A percentile compares a stretch with the other conserved stretches of the same genome.
These are phyloP conservation scores for Russula dissimulans DNA, from an alignment of 768 basidiomycete genomes.

Conservation along the genomic window DNA sequence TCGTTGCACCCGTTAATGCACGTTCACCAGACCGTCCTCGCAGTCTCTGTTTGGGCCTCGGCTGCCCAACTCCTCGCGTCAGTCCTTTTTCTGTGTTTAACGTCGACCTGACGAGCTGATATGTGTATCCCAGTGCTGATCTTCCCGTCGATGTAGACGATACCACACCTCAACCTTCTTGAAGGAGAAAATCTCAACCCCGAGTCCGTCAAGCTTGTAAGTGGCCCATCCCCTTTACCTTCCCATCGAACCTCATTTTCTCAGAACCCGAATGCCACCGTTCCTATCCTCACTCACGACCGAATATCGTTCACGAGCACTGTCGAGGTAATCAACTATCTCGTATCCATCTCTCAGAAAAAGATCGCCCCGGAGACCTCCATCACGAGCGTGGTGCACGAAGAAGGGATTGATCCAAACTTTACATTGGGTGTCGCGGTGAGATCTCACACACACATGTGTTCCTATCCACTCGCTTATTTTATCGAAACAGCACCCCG, in stretches of 20 bases:
- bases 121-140: neutral
- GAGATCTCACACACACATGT: slow-evolving; percentile 14
- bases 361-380: slow-evolving; percentile 29
- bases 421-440: slow-evolving; percentile 37
- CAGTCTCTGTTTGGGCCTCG: neutral
- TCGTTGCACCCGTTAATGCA: too few species aligned
- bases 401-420: slow-evolving; percentile 43
- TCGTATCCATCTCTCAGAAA: slow-evolving; percentile 33
- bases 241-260: neutral
- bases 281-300: slow-evolving; percentile 8
- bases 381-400: slow-evolving; percentile 35
- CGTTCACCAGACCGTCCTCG: slow-evolving; percentile 1
- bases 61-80: neutral
- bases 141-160: slow-evolving; percentile 4
- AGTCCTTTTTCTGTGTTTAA: neutral
- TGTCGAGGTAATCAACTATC: slow-evolving; percentile 32
- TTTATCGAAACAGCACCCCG: neutral
- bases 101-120: neutral
- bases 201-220: neutral
- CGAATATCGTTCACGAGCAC: slow-evolving; percentile 30
- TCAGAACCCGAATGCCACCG: slow-evolving; percentile 14
- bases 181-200: neutral
- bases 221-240: slow-evolving; percentile 16
- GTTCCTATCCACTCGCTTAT: neutral
- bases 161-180: neutral